Evolutionary conservation across 495 filamentous ascomycete species (phyloP).

Genomic region (Podospora conica): DNA sequence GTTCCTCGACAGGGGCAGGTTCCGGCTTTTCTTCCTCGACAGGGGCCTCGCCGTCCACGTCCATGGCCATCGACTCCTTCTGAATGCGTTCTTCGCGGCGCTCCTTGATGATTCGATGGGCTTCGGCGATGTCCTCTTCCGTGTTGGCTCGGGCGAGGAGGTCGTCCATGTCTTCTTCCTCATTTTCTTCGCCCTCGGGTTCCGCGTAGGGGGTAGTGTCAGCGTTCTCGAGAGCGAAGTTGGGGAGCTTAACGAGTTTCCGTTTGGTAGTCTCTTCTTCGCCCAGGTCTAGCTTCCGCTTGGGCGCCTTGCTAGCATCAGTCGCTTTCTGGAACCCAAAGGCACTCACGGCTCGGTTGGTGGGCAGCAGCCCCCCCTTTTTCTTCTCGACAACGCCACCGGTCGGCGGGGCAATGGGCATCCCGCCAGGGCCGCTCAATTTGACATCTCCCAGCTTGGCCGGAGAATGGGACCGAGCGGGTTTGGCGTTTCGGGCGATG

Average conservation of each 20-base stretch:
- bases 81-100: slow-evolving; percentile 44
- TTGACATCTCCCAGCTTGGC: slow-evolving; percentile 36
- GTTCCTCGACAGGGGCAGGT: slow-evolving; percentile 11
- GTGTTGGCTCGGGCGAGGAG: slow-evolving; percentile 45
- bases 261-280: slow-evolving; percentile 81
- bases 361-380: slow-evolving; percentile 23
- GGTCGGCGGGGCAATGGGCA: neutral
- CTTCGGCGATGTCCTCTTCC: slow-evolving; percentile 84
- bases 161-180: slow-evolving; percentile 68
- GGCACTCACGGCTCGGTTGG: slow-evolving; percentile 55
- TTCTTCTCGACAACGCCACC: slow-evolving; percentile 2
- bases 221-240: slow-evolving; percentile 59
- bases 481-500: slow-evolving; percentile 66
- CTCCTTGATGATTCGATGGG: slow-evolving; percentile 64
- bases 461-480: slow-evolving; percentile 40
- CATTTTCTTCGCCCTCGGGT: slow-evolving; percentile 52
- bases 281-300: slow-evolving; percentile 72
- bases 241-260: slow-evolving; percentile 82
- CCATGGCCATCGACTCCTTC: slow-evolving; percentile 44
- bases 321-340: slow-evolving; percentile 69
- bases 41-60: slow-evolving; percentile 39
- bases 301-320: slow-evolving; percentile 63
- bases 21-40: slow-evolving; percentile 29
- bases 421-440: slow-evolving; percentile 22
- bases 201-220: slow-evolving; percentile 53